Base-by-base conservation (phyloP, 306 rosid genomes). In the Rosa persica region DNA sequence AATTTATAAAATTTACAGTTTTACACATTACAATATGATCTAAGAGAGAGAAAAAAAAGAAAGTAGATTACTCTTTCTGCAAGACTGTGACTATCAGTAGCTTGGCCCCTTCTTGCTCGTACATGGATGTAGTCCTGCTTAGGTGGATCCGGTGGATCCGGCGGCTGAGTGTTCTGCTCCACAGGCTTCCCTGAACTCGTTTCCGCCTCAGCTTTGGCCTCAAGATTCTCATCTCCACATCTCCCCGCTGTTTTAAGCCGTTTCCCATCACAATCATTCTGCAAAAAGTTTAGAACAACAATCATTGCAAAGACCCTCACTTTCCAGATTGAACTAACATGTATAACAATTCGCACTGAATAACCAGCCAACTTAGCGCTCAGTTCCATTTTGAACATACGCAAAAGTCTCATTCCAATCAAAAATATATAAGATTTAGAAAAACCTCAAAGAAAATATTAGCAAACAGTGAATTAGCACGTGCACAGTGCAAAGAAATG, bases 31-130 rank as follows among this genome's bases (percentile, higher is more conserved):
- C 11, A 55, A 34, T n/a, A 58, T 9, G 72, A 75, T 55, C 25
- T 2, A 2, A 30, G 36, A 34, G 43, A 72, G 65, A 47, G 65
- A 67, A 40, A 4, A 77, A 51, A 57, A 74, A 39, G 40, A 27
- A 30, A 30, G 79, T n/a, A 69, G 73, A 80, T 67, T 87, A 93
- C 98, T 85, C 98, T 91, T 86, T 93, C 98, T 23, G 98, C 98
- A 64, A 93, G 85, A 80, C 98, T 93, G 67, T 93, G 98, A 80
- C 98, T 93, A 79, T 93, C 98, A 58, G 98, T 93, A 44, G 98
- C 98, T 89, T 93, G 97, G 71, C 98, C 98, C 77, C 98, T 87
- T 85, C 98, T 90, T 0, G 98, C 98, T 83, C 98, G 88, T 4
- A 93, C 98, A 74, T 93, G 98, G 47, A 93, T 94, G 75, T 86